These are phyloP conservation scores for Osmozyma mogii DNA, from an alignment of 805 yeast species.

Conservation along the genomic window DNA sequence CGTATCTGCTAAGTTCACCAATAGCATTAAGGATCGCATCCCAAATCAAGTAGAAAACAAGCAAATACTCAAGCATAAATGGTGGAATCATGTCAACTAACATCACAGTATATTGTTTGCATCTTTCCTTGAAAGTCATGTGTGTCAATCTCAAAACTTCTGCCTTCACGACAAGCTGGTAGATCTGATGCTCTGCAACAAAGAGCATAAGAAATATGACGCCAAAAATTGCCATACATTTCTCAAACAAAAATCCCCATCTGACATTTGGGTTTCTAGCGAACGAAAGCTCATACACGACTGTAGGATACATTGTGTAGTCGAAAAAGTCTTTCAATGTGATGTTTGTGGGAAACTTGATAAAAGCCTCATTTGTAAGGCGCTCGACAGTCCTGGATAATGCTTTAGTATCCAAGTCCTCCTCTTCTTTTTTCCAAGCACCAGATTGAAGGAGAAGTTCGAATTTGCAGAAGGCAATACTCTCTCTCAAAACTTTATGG, in stretches of 20 bases:
- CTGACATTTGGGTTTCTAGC: constrained; percentile 70
- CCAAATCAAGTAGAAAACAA: constrained; percentile 89
- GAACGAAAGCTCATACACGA: constrained; percentile 74
- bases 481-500: constrained; percentile 21
- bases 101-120: constrained; percentile 46
- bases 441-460: constrained; percentile 58
- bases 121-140: constrained; percentile 38
- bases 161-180: constrained; percentile 64
- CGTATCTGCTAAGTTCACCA: constrained; percentile 82
- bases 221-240: constrained; percentile 78
- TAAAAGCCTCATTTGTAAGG: constrained; percentile 3
- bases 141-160: constrained; percentile 36
- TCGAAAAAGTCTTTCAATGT: constrained; percentile 56
- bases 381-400: constrained; percentile 2
- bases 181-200: constrained; percentile 66
- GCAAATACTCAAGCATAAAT: constrained; percentile 64
- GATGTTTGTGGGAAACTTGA: constrained; percentile 67
- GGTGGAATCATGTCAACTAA: constrained; percentile 73
- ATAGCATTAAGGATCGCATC: constrained; percentile 84
- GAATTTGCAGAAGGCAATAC: constrained; percentile 60
- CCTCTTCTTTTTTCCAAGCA: constrained; percentile 7
- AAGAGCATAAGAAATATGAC: constrained; percentile 75
- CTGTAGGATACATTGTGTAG: constrained; percentile 83
- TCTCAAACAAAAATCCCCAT: constrained; percentile 59
- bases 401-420: constrained; percentile 3